A percentile compares a stretch with the other conserved stretches of the same genome.
phyloP scores from a whole-genome alignment of 2,329 filamentous ascomycete genomes.

The Trichophyton equinum region DNA sequence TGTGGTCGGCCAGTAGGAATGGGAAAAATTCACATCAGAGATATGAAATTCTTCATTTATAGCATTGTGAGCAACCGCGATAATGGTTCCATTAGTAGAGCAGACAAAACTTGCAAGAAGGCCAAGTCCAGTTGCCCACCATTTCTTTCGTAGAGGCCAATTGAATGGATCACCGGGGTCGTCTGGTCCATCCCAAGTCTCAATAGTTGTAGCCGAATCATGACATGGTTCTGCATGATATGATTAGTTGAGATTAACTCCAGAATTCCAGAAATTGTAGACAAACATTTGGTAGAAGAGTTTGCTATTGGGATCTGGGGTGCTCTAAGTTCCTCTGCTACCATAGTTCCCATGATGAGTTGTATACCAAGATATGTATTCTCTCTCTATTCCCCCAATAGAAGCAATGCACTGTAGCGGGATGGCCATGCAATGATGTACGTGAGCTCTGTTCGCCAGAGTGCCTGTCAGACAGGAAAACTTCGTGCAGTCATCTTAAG shows the following conservation, averaged over 20 bases:
- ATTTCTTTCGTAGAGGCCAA: slow-evolving; percentile 20
- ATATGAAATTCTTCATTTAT: neutral
- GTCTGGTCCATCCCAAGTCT: slow-evolving; percentile 18
- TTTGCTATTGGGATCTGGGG: neutral
- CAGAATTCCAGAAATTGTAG: neutral
- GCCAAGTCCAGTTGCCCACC: neutral
- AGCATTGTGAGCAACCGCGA: neutral
- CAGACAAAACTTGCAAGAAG: neutral
- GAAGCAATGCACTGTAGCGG: neutral
- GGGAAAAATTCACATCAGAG: neutral
- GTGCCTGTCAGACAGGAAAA: neutral
- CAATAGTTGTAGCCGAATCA: slow-evolving; percentile 10
- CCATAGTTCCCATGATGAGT: neutral
- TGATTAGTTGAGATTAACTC: neutral
- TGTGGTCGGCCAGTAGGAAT: neutral
- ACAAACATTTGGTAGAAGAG: neutral
- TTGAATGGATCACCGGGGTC: slow-evolving; percentile 19
- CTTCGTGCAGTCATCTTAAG: neutral
- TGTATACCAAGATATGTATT: neutral
- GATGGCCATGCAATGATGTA: neutral
- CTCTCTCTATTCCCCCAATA: neutral
- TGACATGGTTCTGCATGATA: neutral
- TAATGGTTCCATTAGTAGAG: neutral
- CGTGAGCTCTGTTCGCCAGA: neutral
- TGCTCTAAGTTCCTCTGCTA: neutral